phyloP scores from a whole-genome alignment of 2,329 filamentous ascomycete genomes.

The Fusarium globosum region DNA sequence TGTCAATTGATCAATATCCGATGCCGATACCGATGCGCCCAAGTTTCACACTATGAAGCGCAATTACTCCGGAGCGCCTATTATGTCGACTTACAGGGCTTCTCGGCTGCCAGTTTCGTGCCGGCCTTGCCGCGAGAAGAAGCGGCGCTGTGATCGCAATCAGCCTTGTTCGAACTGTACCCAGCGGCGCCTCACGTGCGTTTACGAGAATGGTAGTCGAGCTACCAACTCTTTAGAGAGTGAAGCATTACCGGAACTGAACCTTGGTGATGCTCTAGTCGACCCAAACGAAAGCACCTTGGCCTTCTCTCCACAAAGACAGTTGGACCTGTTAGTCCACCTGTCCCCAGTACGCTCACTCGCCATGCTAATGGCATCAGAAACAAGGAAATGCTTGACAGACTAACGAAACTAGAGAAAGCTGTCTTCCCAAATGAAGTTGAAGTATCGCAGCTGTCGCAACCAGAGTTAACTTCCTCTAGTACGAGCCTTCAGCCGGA shows the following conservation, averaged over 20 bases:
- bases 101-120: background rate
- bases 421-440: background rate
- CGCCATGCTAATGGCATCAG: background rate
- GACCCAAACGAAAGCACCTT: background rate
- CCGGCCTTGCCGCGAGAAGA: background rate
- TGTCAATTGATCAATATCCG: background rate
- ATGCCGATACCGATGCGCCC: background rate
- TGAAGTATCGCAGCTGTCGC: background rate
- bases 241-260: background rate
- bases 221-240: background rate
- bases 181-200: background rate
- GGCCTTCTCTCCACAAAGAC: background rate
- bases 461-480: background rate
- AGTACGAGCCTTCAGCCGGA: background rate
- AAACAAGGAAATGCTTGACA: background rate
- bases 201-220: background rate
- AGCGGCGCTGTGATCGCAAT: conserved; percentile 7
- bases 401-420: background rate
- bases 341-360: background rate
- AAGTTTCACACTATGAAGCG: background rate
- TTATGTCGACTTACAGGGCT: background rate
- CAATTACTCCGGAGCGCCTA: background rate
- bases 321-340: background rate
- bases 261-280: background rate
- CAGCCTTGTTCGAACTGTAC: conserved; percentile 10